Base-by-base conservation (phyloP, 176 grass and related monocot species). In the Luzula sylvatica region DNA sequence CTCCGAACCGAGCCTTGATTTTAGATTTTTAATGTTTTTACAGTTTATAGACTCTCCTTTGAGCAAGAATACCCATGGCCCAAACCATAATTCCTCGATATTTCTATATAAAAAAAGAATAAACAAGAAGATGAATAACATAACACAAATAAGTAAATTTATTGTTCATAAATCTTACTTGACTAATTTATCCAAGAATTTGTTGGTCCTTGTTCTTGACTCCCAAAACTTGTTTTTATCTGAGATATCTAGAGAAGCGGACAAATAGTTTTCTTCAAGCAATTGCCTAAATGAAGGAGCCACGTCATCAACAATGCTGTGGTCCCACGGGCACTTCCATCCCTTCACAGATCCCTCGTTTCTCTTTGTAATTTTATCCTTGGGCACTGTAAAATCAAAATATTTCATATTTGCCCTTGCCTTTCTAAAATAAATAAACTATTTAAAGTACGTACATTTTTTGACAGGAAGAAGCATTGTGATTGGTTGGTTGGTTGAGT, bases 1-100 rank as follows among this genome's bases (percentile, higher is more conserved):
- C n/a, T n/a, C n/a, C n/a, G n/a, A n/a, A n/a, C n/a, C n/a, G n/a
- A n/a, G n/a, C n/a, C n/a, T n/a, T n/a, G n/a, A n/a, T n/a, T n/a
- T n/a, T n/a, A n/a, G n/a, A n/a, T n/a, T n/a, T n/a, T n/a, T n/a
- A n/a, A n/a, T n/a, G n/a, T n/a, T n/a, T n/a, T n/a, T n/a, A n/a
- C n/a, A n/a, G n/a, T n/a, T n/a, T n/a, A n/a, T n/a, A n/a, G n/a
- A n/a, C n/a, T 59, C 45, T 15, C 90, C 90, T 70, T 78, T 69
- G 25, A 96, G 77, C 73, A 96, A 82, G 66, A 77, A 86, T 60
- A 69, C 72, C 90, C 90, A 96, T 19, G 90, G 70, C 23, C 90
- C 90, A 57, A 96, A 60, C 90, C 90, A 96, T 54, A 72, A 89
- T 16, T 70, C 56, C 68, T 96, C 84, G 17, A 96, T 79, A 17